These are phyloP conservation scores for Moricandia moricandioides DNA, from an alignment of 345 rosid species.

Conservation along the genomic window DNA sequence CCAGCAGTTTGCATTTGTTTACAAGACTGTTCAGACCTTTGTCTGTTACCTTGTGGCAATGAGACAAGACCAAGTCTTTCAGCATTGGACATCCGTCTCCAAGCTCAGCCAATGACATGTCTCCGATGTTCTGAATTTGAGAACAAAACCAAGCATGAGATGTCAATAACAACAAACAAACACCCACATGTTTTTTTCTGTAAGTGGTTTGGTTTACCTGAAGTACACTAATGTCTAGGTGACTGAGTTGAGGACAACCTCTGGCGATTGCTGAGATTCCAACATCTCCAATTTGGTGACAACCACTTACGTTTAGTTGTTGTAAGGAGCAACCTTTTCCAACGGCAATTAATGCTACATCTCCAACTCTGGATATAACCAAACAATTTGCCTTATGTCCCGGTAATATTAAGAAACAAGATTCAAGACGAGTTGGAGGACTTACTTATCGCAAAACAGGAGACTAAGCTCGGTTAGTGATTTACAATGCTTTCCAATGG, in stretches of 20 bases:
- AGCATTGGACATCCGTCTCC: constrained; percentile 84
- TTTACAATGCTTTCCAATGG: constrained; percentile 74
- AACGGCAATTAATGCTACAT: constrained; percentile 70
- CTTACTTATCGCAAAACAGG: constrained; percentile 81
- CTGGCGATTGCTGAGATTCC: constrained; percentile 84
- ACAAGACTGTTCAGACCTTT: constrained; percentile 75
- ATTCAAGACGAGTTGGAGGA: constrained; percentile 12
- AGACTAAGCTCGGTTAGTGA: constrained; percentile 80
- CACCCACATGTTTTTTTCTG: not conserved
- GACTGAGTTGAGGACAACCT: constrained; percentile 72
- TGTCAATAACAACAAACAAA: not conserved
- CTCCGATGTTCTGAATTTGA: constrained; percentile 61
- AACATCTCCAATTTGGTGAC: constrained; percentile 74
- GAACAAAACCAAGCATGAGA: not conserved
- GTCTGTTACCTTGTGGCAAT: constrained; percentile 72
- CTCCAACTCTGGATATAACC: constrained; percentile 59
- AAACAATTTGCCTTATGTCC: constrained; percentile 14
- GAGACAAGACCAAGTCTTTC: constrained; percentile 77
- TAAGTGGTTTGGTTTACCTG: constrained; percentile 47
- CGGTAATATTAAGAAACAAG: not conserved
- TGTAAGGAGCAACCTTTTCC: constrained; percentile 75
- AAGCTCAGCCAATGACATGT: constrained; percentile 67
- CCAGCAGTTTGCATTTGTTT: constrained; percentile 53
- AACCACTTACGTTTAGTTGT: constrained; percentile 80
- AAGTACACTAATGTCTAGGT: constrained; percentile 84